phyloP scores from a whole-genome alignment of 2,329 filamentous ascomycete species.

The Escovopsis sp. region DNA sequence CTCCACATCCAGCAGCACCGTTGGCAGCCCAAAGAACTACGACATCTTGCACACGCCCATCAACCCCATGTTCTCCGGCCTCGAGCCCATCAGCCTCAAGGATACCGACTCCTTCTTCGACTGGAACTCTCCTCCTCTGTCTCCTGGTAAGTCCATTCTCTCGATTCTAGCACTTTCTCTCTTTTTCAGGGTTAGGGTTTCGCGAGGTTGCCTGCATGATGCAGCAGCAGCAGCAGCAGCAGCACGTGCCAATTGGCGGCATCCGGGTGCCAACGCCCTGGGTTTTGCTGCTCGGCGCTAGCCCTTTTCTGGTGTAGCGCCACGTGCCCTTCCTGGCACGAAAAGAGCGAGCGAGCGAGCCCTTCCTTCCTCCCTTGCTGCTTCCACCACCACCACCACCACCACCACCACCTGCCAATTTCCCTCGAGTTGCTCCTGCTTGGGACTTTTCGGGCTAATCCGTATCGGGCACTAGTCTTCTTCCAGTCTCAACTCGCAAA shows the following conservation, averaged over 20 bases:
- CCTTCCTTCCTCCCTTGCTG: no score
- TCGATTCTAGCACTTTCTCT: neutral
- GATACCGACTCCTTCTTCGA: slow-evolving; percentile 53
- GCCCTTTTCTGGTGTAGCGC: no score
- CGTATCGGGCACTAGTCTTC: slow-evolving; percentile 30
- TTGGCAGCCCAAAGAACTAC: slow-evolving; percentile 70
- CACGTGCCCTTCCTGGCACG: no score
- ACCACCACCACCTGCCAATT: no score
- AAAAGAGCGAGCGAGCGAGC: no score
- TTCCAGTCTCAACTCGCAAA: slow-evolving; percentile 31
- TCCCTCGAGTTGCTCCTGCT: neutral
- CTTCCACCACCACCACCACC: no score
- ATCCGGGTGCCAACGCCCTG: no score
- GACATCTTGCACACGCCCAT: slow-evolving; percentile 72
- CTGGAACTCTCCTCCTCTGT: slow-evolving; percentile 79
- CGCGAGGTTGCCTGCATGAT: neutral
- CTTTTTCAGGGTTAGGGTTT: no score
- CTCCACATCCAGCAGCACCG: slow-evolving; percentile 69
- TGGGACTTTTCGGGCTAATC: slow-evolving; percentile 20
- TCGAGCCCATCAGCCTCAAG: slow-evolving; percentile 53
- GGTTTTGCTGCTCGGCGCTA: no score
- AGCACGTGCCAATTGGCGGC: no score
- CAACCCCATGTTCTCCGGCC: slow-evolving; percentile 61
- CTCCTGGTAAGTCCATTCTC: slow-evolving; percentile 56
- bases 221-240: neutral